Evolutionary conservation across 192 early-diverging fungal genomes (phyloP).

Genomic region (Podila horticola): DNA sequence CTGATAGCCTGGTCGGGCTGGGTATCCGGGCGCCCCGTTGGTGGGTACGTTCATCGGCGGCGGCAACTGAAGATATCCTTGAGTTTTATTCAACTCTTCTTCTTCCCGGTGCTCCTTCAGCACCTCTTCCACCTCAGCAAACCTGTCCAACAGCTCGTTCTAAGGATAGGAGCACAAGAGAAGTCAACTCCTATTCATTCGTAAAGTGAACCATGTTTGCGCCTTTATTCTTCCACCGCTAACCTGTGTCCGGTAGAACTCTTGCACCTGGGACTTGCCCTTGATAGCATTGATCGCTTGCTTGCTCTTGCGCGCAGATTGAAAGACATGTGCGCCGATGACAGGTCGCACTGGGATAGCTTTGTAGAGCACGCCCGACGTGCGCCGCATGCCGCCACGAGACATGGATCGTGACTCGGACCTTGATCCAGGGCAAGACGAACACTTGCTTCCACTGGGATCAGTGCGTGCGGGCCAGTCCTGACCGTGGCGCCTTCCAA

Average conservation of each 20-base stretch:
- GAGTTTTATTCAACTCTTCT: background rate
- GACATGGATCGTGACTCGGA: slow-evolving; percentile 23
- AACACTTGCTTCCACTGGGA: background rate
- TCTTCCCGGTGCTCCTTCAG: slow-evolving; percentile 29
- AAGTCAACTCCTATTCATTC: background rate
- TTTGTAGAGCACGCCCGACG: slow-evolving; percentile 12
- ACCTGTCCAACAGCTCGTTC: slow-evolving; percentile 32
- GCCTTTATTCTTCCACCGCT: background rate
- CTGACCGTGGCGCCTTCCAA: slow-evolving; percentile 44
- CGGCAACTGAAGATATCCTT: background rate
- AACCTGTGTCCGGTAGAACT: slow-evolving; percentile 27
- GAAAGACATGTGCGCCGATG: slow-evolving; percentile 15
- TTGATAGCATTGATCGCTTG: slow-evolving; percentile 18
- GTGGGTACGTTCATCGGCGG: too few relatives aligned
- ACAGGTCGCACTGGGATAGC: slow-evolving; percentile 23
- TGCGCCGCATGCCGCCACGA: slow-evolving; percentile 11
- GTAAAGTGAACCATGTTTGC: background rate
- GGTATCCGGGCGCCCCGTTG: too few relatives aligned
- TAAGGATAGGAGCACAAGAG: background rate
- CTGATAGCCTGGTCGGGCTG: background rate
- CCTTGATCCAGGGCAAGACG: slow-evolving; percentile 8
- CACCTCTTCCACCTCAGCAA: slow-evolving; percentile 40
- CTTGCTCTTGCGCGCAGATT: slow-evolving; percentile 20
- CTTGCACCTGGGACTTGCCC: slow-evolving; percentile 17
- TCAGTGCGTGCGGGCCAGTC: slow-evolving; percentile 21